These are phyloP conservation scores for Artemisia annua DNA, from an alignment of 129 eudicot species.

Conservation along the genomic window DNA sequence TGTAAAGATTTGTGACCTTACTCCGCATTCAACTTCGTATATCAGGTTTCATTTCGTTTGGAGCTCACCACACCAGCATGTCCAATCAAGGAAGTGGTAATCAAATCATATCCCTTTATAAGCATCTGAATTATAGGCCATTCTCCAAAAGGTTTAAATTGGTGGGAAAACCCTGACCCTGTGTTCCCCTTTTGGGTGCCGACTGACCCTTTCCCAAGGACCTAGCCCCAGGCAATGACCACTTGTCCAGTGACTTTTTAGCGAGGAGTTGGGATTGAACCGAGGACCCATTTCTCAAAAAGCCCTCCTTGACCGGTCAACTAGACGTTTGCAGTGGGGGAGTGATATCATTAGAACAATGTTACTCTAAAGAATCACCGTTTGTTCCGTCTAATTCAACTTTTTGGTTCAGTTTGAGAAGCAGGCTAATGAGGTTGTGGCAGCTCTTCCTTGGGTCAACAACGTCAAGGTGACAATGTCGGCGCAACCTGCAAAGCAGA, in stretches of 20 bases:
- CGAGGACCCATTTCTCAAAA: too few species aligned
- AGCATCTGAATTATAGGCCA: too few species aligned
- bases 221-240: too few species aligned
- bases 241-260: too few species aligned
- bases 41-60: constrained; percentile 97
- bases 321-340: too few species aligned
- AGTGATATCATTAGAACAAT: neutral
- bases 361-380: neutral
- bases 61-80: constrained; percentile 99
- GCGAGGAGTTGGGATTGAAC: too few species aligned
- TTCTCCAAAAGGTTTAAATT: too few species aligned
- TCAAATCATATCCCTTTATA: constrained; percentile 2
- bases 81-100: constrained; percentile 98
- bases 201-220: too few species aligned
- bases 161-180: too few species aligned
- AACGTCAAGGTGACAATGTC: constrained; percentile 94
- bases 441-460: constrained; percentile 86
- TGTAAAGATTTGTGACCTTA: constrained; percentile 38
- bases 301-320: too few species aligned
- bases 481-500: constrained; percentile 93
- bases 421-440: constrained; percentile 91
- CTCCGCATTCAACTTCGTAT: constrained; percentile 40
- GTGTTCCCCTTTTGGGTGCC: too few species aligned
- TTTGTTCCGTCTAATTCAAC: neutral
- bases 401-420: constrained; percentile 73